Base-by-base conservation (phyloP, 163 green algal genomes). In the Chlorella variabilis region DNA sequence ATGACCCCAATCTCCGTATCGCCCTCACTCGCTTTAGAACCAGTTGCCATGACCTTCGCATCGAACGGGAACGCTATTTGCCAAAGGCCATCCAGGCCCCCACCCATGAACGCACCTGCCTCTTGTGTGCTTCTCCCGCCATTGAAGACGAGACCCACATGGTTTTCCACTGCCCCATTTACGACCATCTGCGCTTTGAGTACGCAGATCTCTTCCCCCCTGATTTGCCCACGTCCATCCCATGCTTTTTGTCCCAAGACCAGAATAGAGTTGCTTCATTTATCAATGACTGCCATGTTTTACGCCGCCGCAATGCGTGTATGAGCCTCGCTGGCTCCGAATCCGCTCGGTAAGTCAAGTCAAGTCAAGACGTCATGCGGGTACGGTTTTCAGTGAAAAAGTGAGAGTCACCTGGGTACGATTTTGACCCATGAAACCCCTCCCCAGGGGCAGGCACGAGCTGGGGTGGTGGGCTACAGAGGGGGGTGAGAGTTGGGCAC, bases 21-120 rank as follows among this genome's bases (percentile, higher is more conserved):
- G 58, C 27, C 58, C 21, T 39, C 4, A 36, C 27, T 4, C 4
- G 58, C 27, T 66, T 66, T 31, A 29, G n/a, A 17, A 66, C 58
- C 27, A 66, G 58, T 66, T 66, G 58, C 58, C 58, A 66, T 36
- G 58, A 66, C 58, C 58, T 66, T 66, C 58, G 58, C 58, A 38
- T 66, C 27, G 27, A 66, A 36, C 58, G 58, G 5, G 58, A 66
- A 54, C 45, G 45, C 45, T 54, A 54, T 15, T 15, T 54, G 15
- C 45, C 45, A 11, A 54, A 54, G 45, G 58, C 58, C 58, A 66
- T 66, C 58, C 33, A 66, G 58, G 58, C 58, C 58, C 58, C 58
- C 21, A 29, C 23, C 58, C 58, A 66, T 66, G 58, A 66, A 38
- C 58, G 58, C 58, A 66, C 58, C 58, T 66, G 58, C 58, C 58